A percentile compares a stretch with the other conserved stretches of the same genome.
Evolutionary conservation across 2,329 filamentous ascomycete genomes (phyloP).

Genomic region (Escovopsis weberi): DNA sequence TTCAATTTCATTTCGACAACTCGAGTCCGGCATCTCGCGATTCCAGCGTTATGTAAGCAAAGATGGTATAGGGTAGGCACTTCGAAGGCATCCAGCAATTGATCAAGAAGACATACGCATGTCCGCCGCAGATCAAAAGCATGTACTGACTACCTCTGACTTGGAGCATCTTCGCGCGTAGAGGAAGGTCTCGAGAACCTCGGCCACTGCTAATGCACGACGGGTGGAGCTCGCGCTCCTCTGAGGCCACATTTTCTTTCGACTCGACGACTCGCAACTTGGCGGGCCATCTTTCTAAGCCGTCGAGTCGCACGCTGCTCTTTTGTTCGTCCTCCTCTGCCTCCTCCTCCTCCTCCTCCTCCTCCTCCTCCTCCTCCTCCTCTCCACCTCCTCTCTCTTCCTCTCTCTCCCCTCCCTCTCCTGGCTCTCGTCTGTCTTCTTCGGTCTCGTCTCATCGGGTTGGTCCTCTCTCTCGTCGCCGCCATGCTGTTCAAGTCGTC

Average conservation of each 20-base stretch:
- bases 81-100: too few relatives aligned
- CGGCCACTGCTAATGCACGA: too few relatives aligned
- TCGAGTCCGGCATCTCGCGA: too few relatives aligned
- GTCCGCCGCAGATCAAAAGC: too few relatives aligned
- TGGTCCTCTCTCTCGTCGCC: constrained; percentile 5
- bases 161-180: too few relatives aligned
- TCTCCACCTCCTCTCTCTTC: constrained; percentile 6
- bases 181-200: too few relatives aligned
- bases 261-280: neutral
- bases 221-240: neutral
- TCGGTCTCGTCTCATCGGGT: constrained; percentile 2
- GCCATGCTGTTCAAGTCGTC: constrained; percentile 63
- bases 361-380: constrained; percentile 1
- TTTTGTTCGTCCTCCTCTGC: neutral
- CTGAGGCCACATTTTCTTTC: constrained; percentile 7
- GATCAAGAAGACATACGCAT: too few relatives aligned
- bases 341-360: neutral
- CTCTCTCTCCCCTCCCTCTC: constrained; percentile 4
- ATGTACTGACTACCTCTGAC: too few relatives aligned
- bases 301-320: neutral
- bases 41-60: too few relatives aligned
- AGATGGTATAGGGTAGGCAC: too few relatives aligned
- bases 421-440: constrained; percentile 1
- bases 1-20: too few relatives aligned
- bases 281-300: neutral